Conservation (phyloP, 495 filamentous ascomycete species). For the Penicillium diatomitis region DNA sequence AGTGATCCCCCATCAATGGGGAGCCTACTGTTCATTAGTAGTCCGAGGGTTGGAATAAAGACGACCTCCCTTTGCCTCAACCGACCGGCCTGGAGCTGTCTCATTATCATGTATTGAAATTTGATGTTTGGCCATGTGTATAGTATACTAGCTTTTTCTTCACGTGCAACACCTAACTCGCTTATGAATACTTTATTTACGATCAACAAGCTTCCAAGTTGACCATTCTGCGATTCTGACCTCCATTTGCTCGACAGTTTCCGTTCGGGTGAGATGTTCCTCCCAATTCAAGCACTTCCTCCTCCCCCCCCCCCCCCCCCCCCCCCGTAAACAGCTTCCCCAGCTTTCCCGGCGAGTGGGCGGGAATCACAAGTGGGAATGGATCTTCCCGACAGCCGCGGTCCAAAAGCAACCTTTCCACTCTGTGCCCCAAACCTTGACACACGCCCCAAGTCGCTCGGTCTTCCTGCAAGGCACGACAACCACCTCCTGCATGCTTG, state of each 20-base stretch:
- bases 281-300: no score
- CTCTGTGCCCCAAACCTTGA: background rate
- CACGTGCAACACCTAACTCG: background rate
- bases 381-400: slow-evolving; percentile 34
- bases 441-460: slow-evolving; percentile 8
- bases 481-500: background rate
- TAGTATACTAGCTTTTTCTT: slow-evolving; percentile 4
- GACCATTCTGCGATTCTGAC: no score
- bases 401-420: slow-evolving; percentile 8
- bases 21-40: background rate
- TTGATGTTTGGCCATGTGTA: background rate
- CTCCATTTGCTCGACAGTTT: no score
- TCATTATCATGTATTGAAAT: no score
- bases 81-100: no score
- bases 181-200: no score
- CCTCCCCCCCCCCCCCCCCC: no score
- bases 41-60: no score
- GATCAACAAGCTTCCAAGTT: no score
- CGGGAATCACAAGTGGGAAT: slow-evolving; percentile 20
- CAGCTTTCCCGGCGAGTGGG: background rate
- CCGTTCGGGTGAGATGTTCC: no score
- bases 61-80: no score
- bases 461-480: slow-evolving; percentile 5
- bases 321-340: no score
- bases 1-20: background rate